Percentiles rank a stretch among this genome's conserved stretches.
Conservation (phyloP, 257 asterid genomes). For the Cinchona pubescens region DNA sequence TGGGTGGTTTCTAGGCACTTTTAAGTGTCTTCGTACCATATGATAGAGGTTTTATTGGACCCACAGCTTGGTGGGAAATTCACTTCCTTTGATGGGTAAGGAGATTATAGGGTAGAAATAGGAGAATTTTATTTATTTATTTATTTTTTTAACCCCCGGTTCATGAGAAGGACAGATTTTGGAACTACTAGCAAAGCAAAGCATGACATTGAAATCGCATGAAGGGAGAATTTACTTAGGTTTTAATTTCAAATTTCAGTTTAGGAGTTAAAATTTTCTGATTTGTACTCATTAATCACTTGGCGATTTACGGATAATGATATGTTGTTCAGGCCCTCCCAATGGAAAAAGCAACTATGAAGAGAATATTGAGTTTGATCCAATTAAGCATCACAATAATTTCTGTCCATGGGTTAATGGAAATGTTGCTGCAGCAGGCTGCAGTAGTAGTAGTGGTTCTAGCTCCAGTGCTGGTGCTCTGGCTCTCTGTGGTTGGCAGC, state of each 20-base stretch:
- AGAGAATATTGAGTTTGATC: conserved; percentile 87
- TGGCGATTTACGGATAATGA: conserved; percentile 23
- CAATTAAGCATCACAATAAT: conserved; percentile 83
- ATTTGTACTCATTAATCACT: conserved; percentile 10
- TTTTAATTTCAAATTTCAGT: background rate
- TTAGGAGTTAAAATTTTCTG: background rate
- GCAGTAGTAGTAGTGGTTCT: conserved; percentile 73
- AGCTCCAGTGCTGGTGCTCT: conserved; percentile 65
- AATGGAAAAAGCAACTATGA: conserved; percentile 91
- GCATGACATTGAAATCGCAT: background rate
- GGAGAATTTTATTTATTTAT: no score
- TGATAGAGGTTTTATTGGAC: background rate
- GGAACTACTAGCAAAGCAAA: background rate
- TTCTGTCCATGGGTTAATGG: conserved; percentile 99
- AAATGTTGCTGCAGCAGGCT: conserved; percentile 98
- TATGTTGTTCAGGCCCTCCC: conserved; percentile 60
- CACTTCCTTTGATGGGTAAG: background rate
- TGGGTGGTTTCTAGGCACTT: background rate
- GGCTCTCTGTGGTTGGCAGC: conserved; percentile 96
- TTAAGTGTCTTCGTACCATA: background rate
- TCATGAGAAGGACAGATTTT: background rate
- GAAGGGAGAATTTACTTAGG: background rate
- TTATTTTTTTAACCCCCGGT: background rate
- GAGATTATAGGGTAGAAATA: background rate
- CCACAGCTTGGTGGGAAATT: background rate